Conservation (phyloP, 2,329 filamentous ascomycete genomes). For the Alternaria triticimaculans region DNA sequence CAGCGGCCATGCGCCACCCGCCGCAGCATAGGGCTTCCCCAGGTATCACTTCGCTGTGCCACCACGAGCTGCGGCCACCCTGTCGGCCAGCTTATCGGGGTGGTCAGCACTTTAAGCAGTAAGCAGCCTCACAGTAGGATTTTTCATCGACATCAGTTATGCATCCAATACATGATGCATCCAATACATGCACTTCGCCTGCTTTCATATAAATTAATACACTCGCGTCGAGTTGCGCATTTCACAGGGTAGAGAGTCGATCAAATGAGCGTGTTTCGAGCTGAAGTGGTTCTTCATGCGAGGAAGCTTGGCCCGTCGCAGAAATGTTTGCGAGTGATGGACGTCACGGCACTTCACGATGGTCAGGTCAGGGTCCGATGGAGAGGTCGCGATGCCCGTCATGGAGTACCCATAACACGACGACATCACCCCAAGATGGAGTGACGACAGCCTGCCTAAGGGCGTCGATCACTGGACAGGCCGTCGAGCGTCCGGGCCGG, state of each 20-base stretch:
- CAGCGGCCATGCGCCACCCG: slow-evolving; percentile 12
- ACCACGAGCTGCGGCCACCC: slow-evolving; percentile 8
- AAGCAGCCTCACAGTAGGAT: slow-evolving; percentile 22
- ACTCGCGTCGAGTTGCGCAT: slow-evolving; percentile 15
- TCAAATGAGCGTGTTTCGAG: slow-evolving; percentile 34
- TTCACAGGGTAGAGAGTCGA: slow-evolving; percentile 20
- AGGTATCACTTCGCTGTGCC: slow-evolving; percentile 12
- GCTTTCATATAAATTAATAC: slow-evolving; percentile 25
- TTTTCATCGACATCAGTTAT: slow-evolving; percentile 5
- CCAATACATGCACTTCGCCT: slow-evolving; percentile 16
- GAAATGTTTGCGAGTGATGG: slow-evolving; percentile 27
- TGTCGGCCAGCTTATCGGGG: slow-evolving; percentile 31
- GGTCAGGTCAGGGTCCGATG: not conserved
- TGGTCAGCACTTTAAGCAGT: slow-evolving; percentile 32
- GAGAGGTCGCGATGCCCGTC: not conserved
- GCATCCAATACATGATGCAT: slow-evolving; percentile 9
- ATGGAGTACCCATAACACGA: not conserved
- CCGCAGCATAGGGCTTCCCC: slow-evolving; percentile 4
- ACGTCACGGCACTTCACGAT: not conserved
- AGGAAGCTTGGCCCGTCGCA: slow-evolving; percentile 30
- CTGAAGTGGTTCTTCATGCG: slow-evolving; percentile 35
- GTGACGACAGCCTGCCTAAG: slow-evolving; percentile 16
- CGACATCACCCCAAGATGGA: slow-evolving; percentile 11
- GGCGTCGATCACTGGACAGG: slow-evolving; percentile 13
- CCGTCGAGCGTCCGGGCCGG: slow-evolving; percentile 9